Evolutionary conservation across 345 rosid genomes (phyloP).

Genomic region (Orychophragmus violaceus): DNA sequence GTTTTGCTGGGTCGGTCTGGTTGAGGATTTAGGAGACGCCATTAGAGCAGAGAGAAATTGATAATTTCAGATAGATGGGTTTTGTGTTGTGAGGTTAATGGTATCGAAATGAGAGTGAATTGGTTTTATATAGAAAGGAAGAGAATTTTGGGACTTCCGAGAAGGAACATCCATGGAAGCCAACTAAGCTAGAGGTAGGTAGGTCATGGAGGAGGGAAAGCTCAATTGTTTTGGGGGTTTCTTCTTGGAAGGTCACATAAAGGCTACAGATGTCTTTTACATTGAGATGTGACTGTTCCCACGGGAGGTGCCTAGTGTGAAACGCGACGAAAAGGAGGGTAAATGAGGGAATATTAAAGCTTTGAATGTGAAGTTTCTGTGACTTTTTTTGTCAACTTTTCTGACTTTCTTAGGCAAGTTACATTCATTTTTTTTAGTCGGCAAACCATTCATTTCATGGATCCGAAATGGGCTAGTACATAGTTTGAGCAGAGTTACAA

Average conservation of each 20-base stretch:
- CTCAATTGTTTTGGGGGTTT: not conserved
- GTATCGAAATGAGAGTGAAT: not conserved
- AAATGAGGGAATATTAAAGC: not conserved
- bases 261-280: constrained; percentile 27
- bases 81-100: not conserved
- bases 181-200: constrained; percentile 46
- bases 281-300: not conserved
- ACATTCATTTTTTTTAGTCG: too few species aligned
- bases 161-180: constrained; percentile 49
- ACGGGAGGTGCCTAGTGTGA: constrained; percentile 1
- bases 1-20: constrained; percentile 26
- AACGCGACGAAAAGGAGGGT: not conserved
- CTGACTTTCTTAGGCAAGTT: not conserved
- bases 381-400: too few species aligned
- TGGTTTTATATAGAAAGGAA: constrained; percentile 9
- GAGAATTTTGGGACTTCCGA: constrained; percentile 38
- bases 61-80: constrained; percentile 8
- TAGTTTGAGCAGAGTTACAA: too few species aligned
- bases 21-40: constrained; percentile 30
- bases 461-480: too few species aligned
- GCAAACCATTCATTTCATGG: too few species aligned
- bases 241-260: constrained; percentile 36
- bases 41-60: constrained; percentile 11
- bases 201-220: constrained; percentile 20
- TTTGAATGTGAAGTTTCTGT: not conserved